A percentile compares a stretch with the other conserved stretches of the same genome.
These are phyloP conservation scores for Salpingoeca rosetta DNA, from an alignment of 78 protist genomes.

Conservation along the genomic window DNA sequence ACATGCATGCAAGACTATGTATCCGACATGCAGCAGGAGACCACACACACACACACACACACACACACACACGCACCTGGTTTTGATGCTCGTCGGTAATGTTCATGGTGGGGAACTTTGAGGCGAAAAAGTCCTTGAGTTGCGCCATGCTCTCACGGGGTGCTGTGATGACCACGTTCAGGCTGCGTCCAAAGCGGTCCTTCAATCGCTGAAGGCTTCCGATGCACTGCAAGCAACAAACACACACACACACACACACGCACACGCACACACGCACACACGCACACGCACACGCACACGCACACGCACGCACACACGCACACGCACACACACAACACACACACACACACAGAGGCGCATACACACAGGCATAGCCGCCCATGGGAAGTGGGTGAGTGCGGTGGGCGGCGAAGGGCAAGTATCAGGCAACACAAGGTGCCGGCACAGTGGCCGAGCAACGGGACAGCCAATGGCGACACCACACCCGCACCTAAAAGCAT, in stretches of 20 bases:
- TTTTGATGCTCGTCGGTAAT: not conserved
- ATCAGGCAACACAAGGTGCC: constrained; percentile 21
- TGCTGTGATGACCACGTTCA: not conserved
- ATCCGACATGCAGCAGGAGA: too few species aligned
- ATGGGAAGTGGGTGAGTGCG: constrained; percentile 8
- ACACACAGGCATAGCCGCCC: not conserved
- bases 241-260: not conserved
- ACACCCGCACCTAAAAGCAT: too few species aligned
- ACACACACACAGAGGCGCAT: too few species aligned
- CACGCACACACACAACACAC: too few species aligned
- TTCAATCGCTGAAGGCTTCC: not conserved
- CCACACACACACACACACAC: too few species aligned
- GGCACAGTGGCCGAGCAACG: too few species aligned
- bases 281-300: not conserved
- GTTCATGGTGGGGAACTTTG: not conserved
- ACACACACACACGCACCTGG: too few species aligned
- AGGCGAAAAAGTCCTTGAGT: not conserved
- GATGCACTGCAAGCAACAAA: not conserved
- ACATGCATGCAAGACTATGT: too few species aligned
- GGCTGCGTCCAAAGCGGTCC: not conserved
- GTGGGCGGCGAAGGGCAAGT: not conserved
- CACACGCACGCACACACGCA: not conserved
- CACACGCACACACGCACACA: not conserved
- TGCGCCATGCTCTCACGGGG: not conserved
- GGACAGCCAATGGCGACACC: too few species aligned